Evolutionary conservation across 2,329 filamentous ascomycete genomes (phyloP), one percentile per base, ranked within the genome.

Genomic region (Cladosporium colombiae): DNA sequence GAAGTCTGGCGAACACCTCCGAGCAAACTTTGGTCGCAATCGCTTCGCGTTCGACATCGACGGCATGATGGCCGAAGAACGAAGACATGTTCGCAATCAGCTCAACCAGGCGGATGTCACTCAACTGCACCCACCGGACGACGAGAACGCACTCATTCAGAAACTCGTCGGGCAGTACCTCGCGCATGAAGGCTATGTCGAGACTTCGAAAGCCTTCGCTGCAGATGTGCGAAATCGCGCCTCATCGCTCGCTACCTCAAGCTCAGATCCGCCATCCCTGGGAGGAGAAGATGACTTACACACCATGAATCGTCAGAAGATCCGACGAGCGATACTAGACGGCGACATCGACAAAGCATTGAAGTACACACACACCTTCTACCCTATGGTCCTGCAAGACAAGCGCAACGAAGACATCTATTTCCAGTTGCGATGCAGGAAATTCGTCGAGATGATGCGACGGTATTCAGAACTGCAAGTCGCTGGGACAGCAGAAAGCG

Each of bases 361-460:
- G n/a, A 90, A 93, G 76, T 86, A 89, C 72, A 96, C 91, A 3
- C 87, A 89, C 59, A 82, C 84, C 14, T 91, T 89, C 74, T 99
- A 97, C 72, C 91, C 92, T 5, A 84, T 85, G 27, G 92, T 98
- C 1, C 84, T 99, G 21, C 84, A 87, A 56, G 86, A 91, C 25
- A 73, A 73, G 31, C 61, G 71, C 50, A 92, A 97, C 73, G 88
- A 91, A 64, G 88, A 92, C 63, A 92, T 97, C 18, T 89, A 93
- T 75, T 98, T 99, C 79, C 90, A 89, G 66, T 82, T 99, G 58
- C 88, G 90, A 70, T 97, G 93, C 75, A 88, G 93, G 67, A 96
- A 95, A 75, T 97, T 98, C 76, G 89, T 98, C 67, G 95, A 99
- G 78, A 94, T 99, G 89, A 92, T 96, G 72, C 86, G 91, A 49